phyloP scores from a whole-genome alignment of 2,329 filamentous ascomycete genomes.

The Pseudonectria buxi region DNA sequence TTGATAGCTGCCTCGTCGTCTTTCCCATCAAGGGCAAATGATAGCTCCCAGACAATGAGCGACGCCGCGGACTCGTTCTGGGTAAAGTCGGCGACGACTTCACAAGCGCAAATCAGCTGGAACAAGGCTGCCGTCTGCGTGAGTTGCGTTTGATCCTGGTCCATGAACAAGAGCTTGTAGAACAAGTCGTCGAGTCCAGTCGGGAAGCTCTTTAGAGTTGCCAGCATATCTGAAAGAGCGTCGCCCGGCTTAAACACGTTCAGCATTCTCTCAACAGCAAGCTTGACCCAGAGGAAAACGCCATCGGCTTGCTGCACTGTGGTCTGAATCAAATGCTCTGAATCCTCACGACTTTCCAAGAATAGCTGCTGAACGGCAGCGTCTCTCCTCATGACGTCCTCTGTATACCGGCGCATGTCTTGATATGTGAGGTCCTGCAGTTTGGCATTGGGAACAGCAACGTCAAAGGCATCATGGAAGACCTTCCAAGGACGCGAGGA shows the following conservation, averaged over 20 bases:
- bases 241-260: conserved; percentile 5
- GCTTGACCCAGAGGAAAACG: conserved; percentile 28
- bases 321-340: conserved; percentile 5
- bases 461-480: conserved; percentile 20
- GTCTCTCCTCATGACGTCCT: conserved; percentile 13
- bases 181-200: conserved; percentile 24
- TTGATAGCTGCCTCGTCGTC: conserved; percentile 15
- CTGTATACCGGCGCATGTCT: conserved; percentile 22
- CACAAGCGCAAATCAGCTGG: conserved; percentile 24
- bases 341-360: conserved; percentile 1
- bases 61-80: conserved; percentile 25
- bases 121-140: conserved; percentile 21
- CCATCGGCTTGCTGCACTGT: conserved; percentile 22
- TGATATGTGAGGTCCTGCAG: conserved; percentile 21
- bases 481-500: conserved; percentile 27
- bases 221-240: conserved; percentile 3
- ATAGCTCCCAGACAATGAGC: conserved; percentile 28
- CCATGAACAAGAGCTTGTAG: conserved; percentile 22
- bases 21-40: conserved; percentile 18
- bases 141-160: conserved; percentile 14
- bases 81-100: conserved; percentile 26
- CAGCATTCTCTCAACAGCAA: conserved; percentile 24
- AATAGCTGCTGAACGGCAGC: conserved; percentile 8
- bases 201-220: conserved; percentile 13
- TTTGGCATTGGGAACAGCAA: conserved; percentile 18